Evolutionary conservation across 768 basidiomycete genomes (phyloP).

Genomic region (Lyophyllum atratum): DNA sequence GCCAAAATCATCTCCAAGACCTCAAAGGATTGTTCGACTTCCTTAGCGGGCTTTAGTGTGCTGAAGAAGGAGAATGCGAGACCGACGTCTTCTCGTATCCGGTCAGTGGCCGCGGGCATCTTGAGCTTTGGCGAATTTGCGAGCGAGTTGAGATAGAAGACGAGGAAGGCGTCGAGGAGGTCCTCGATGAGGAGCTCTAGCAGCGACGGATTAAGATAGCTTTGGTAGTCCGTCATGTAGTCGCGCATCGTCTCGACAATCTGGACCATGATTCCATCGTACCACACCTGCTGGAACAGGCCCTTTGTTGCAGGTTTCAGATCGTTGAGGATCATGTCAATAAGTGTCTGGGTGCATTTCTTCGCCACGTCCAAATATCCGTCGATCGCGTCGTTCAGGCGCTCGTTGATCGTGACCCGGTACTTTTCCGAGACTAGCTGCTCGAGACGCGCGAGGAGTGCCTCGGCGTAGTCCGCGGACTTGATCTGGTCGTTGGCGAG

Average conservation of each 20-base stretch:
- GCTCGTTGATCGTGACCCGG: constrained; percentile 75
- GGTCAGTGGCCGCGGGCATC: constrained; percentile 83
- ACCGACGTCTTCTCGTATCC: constrained; percentile 80
- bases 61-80: constrained; percentile 81
- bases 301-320: constrained; percentile 83
- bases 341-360: constrained; percentile 92
- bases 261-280: constrained; percentile 84
- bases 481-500: constrained; percentile 98
- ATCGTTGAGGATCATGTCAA: constrained; percentile 95
- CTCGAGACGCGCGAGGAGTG: constrained; percentile 82
- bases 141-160: constrained; percentile 87
- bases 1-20: constrained; percentile 82
- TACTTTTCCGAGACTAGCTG: constrained; percentile 94
- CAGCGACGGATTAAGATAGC: constrained; percentile 86
- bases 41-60: constrained; percentile 72
- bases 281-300: constrained; percentile 87
- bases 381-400: constrained; percentile 94
- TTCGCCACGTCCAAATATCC: constrained; percentile 98
- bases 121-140: constrained; percentile 82
- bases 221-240: constrained; percentile 94
- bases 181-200: constrained; percentile 93
- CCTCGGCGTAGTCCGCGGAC: constrained; percentile 91
- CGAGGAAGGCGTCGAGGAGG: constrained; percentile 86
- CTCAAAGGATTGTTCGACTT: constrained; percentile 82
- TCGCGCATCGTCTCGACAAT: constrained; percentile 95